Percentiles rank a stretch among this genome's conserved stretches.
These are phyloP conservation scores for Cornus controversa DNA, from an alignment of 148 eudicot species.

Conservation along the genomic window DNA sequence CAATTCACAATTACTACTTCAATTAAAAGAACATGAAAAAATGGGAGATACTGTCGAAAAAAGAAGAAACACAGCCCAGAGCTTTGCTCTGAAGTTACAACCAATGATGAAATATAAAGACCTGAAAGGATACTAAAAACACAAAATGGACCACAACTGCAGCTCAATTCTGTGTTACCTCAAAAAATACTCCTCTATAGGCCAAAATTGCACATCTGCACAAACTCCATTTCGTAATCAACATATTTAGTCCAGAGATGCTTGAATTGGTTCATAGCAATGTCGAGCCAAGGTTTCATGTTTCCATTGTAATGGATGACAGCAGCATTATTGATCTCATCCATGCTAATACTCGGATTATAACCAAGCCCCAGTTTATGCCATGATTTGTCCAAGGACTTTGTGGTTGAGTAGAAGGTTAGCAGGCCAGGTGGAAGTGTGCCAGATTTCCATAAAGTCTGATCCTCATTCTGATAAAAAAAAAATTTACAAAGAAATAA, in stretches of 20 bases:
- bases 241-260: conserved; percentile 84
- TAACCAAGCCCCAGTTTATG: conserved; percentile 90
- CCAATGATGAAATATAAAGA: conserved; percentile 8
- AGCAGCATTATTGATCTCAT: conserved; percentile 78
- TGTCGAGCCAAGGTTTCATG: conserved; percentile 96
- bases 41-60: conserved; percentile 7
- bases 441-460: conserved; percentile 66
- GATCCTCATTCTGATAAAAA: conserved; percentile 62
- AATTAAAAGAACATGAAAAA: conserved; percentile 11
- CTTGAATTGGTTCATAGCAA: conserved; percentile 78
- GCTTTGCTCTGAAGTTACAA: conserved; percentile 26
- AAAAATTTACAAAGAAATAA: background rate
- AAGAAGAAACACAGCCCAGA: conserved; percentile 17
- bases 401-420: conserved; percentile 75
- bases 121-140: background rate
- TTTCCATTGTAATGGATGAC: conserved; percentile 93
- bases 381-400: conserved; percentile 89
- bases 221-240: conserved; percentile 78
- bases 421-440: conserved; percentile 76
- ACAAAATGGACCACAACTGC: conserved; percentile 9
- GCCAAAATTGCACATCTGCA: conserved; percentile 92
- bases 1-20: conserved; percentile 4
- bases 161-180: conserved; percentile 21
- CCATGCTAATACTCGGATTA: conserved; percentile 91
- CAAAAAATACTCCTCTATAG: conserved; percentile 39